Evolutionary conservation across 345 rosid genomes (phyloP), one percentile per base, ranked within the genome.

Genomic region (Capsella bursapastoris): DNA sequence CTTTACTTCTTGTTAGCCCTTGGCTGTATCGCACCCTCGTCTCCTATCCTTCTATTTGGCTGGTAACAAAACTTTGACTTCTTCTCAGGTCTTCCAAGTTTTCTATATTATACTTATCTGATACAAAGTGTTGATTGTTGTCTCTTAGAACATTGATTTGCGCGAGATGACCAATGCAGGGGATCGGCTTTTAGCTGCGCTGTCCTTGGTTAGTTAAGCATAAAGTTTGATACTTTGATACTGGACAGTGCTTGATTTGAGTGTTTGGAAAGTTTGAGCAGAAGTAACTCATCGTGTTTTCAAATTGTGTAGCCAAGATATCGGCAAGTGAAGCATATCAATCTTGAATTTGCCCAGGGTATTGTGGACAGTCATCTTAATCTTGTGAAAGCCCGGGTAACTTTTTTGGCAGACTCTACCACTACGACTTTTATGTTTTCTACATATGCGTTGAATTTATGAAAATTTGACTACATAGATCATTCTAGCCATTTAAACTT

Each of bases 301-400:
- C 49, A 66, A 35, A 16, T 69, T 65, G 51, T 87, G 77, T 59
- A 91, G 98, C 76, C 90, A 38, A 88, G 98, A 70, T 91, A 89
- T 84, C 79, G 43, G 0, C 85, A 82, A 72, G 77, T 89, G 81
- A 88, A 86, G 84, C 83, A 86, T 52, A 82, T 91, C 68, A 81
- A 81, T 87, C 95, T 94, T 49, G 96, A 94, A 78, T 94, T 94
- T 79, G 87, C 95, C 0, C 97, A 87, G 78, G 93, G 84, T 82
- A 70, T 91, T 51, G 95, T 86, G 14, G 97, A 91, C 66, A 71
- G 31, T 27, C 97, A 89, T 86, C 85, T 94, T 18, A 83, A 87
- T 67, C 74, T 81, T 34, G 70, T 94, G 68, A 80, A 77, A 78
- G 72, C 63, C 74, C 73, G 73, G 93, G 98, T 87, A 77, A 62